Conservation (phyloP, 2,329 filamentous ascomycete species). For the Neurospora crassa region DNA sequence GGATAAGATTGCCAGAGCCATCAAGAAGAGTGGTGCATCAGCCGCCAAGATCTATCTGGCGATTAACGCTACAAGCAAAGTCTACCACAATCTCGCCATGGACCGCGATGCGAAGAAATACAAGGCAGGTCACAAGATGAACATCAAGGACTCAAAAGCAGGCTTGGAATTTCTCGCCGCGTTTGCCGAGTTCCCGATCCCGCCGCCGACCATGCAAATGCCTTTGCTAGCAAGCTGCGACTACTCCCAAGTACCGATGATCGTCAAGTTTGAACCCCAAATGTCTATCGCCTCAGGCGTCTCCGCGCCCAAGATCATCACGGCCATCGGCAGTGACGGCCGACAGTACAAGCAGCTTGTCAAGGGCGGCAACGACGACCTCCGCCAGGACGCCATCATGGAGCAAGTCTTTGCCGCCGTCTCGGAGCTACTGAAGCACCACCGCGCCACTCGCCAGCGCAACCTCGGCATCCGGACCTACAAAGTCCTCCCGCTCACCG, state of each 20-base stretch:
- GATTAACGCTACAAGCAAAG: slow-evolving; percentile 64
- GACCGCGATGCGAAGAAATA: slow-evolving; percentile 55
- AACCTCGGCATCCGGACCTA: slow-evolving; percentile 90
- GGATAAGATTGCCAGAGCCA: slow-evolving; percentile 51
- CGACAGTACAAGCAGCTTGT: slow-evolving; percentile 78
- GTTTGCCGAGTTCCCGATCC: slow-evolving; percentile 59
- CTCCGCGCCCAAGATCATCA: slow-evolving; percentile 89
- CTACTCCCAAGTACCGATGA: slow-evolving; percentile 68
- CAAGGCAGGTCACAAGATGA: slow-evolving; percentile 56
- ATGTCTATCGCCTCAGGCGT: slow-evolving; percentile 85
- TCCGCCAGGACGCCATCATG: slow-evolving; percentile 97
- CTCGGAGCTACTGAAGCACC: slow-evolving; percentile 76
- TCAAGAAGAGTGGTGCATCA: slow-evolving; percentile 41
- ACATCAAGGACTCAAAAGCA: slow-evolving; percentile 45
- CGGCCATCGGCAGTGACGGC: slow-evolving; percentile 69
- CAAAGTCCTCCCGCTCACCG: slow-evolving; percentile 85
- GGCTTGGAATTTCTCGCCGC: slow-evolving; percentile 54
- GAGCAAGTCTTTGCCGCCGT: slow-evolving; percentile 98
- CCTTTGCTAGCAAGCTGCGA: slow-evolving; percentile 62
- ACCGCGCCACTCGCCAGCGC: slow-evolving; percentile 78
- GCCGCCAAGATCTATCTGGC: slow-evolving; percentile 54
- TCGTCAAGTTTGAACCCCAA: slow-evolving; percentile 59
- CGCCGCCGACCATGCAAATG: slow-evolving; percentile 83
- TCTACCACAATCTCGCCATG: slow-evolving; percentile 54
- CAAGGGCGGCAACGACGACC: slow-evolving; percentile 91